phyloP scores from a whole-genome alignment of 768 basidiomycete genomes.

The Leccinum subgranulosum region DNA sequence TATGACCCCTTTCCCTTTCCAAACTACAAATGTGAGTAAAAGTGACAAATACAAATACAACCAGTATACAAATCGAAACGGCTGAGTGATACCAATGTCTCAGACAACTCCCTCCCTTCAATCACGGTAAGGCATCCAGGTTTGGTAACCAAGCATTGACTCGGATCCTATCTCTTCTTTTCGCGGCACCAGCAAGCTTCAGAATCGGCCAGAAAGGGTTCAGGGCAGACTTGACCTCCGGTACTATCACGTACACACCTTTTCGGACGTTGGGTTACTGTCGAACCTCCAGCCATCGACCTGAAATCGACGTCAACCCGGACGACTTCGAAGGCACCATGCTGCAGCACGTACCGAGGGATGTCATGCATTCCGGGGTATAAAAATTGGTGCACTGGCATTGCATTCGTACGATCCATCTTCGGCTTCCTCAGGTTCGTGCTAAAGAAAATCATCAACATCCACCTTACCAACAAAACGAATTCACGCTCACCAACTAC shows the following conservation, averaged over 20 bases:
- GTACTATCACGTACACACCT: conserved; percentile 16
- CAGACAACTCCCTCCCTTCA: conserved; percentile 1
- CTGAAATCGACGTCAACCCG: not conserved
- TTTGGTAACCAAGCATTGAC: not conserved
- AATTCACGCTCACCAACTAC: conserved; percentile 9
- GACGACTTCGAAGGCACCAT: not conserved
- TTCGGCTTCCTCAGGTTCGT: not conserved
- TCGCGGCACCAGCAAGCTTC: not conserved
- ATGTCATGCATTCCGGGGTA: conserved; percentile 3
- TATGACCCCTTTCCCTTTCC: conserved; percentile 2
- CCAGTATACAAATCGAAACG: conserved; percentile 1
- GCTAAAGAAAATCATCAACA: not conserved
- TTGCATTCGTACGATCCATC: not conserved
- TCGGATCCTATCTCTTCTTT: not conserved
- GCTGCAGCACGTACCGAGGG: not conserved
- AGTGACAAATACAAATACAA: not conserved
- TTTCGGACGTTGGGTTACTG: not conserved
- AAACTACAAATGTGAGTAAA: not conserved
- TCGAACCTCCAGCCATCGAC: not conserved
- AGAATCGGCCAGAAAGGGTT: not conserved
- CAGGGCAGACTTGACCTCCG: not conserved
- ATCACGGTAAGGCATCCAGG: conserved; percentile 6
- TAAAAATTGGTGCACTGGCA: conserved; percentile 1
- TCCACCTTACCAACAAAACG: not conserved
- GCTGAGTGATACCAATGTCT: not conserved